Conservation (phyloP, 306 rosid species). For the Elaeagnus macrophylla region DNA sequence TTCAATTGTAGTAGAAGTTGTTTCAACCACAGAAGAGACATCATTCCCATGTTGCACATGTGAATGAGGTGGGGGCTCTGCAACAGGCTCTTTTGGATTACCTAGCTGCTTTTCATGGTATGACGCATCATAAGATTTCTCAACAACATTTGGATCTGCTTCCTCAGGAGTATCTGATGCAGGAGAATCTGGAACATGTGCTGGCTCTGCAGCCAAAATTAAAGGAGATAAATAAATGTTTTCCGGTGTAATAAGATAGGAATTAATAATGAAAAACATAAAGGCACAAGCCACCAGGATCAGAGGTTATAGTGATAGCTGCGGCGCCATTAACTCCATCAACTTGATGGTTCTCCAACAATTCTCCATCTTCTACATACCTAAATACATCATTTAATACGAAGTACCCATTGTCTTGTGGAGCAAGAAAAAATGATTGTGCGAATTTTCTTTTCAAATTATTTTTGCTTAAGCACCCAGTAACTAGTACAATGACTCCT, state of each 20-base stretch:
- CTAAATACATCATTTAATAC: slow-evolving; percentile 71
- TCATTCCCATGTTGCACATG: slow-evolving; percentile 44
- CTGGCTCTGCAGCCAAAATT: slow-evolving; percentile 30
- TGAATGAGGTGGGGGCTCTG: slow-evolving; percentile 33
- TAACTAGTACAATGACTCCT: slow-evolving; percentile 68
- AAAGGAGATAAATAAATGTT: slow-evolving; percentile 7
- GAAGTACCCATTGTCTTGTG: slow-evolving; percentile 67
- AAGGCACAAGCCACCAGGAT: slow-evolving; percentile 36
- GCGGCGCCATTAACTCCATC: slow-evolving; percentile 29
- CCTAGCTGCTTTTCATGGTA: slow-evolving; percentile 29
- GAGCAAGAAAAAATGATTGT: slow-evolving; percentile 77
- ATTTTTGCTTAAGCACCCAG: slow-evolving; percentile 75
- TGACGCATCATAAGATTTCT: slow-evolving; percentile 33
- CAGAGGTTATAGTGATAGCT: slow-evolving; percentile 27
- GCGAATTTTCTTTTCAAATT: slow-evolving; percentile 55
- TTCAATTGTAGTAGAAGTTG: slow-evolving; percentile 25
- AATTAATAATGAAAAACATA: background rate
- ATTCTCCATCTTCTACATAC: slow-evolving; percentile 49
- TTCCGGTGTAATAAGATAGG: slow-evolving; percentile 6
- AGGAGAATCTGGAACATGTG: slow-evolving; percentile 39
- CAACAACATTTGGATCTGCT: slow-evolving; percentile 26
- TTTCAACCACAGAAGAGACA: slow-evolving; percentile 30
- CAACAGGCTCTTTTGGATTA: slow-evolving; percentile 27
- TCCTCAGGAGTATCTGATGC: slow-evolving; percentile 31
- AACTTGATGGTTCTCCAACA: slow-evolving; percentile 27